Percentiles rank a stretch among this genome's conserved stretches.
Conservation (phyloP, 164 flowering plant species). For the Nelumbo lutea region DNA sequence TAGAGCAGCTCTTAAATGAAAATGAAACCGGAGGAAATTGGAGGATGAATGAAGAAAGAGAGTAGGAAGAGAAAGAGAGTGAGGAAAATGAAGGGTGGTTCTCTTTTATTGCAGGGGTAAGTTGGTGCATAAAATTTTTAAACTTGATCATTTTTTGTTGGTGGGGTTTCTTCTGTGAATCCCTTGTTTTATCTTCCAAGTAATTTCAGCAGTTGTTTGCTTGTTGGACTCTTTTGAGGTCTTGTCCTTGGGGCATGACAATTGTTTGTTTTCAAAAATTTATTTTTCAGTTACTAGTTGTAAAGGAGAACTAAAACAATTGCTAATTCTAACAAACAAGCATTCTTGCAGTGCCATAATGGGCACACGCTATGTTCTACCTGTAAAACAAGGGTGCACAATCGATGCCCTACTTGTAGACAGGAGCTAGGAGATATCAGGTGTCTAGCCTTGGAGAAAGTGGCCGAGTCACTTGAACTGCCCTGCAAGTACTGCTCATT, state of each 20-base stretch:
- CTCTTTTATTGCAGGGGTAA: too few relatives aligned
- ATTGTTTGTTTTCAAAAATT: neutral
- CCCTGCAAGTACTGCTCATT: constrained; percentile 44
- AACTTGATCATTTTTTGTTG: too few relatives aligned
- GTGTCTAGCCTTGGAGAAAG: constrained; percentile 55
- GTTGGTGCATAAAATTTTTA: too few relatives aligned
- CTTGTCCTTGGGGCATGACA: neutral
- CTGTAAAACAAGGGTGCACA: constrained; percentile 53
- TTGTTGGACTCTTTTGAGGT: neutral
- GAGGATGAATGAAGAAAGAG: too few relatives aligned
- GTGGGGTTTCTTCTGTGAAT: too few relatives aligned
- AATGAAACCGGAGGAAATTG: too few relatives aligned
- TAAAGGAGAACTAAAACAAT: neutral
- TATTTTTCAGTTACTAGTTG: neutral
- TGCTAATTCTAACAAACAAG: neutral
- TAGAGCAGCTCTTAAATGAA: too few relatives aligned
- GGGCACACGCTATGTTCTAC: constrained; percentile 60
- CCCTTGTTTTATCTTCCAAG: too few relatives aligned
- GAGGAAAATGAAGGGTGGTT: too few relatives aligned
- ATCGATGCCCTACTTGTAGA: constrained; percentile 60
- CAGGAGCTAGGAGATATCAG: constrained; percentile 66
- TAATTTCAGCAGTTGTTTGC: neutral
- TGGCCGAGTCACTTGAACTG: constrained; percentile 51
- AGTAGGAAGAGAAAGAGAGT: too few relatives aligned
- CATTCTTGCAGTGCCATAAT: constrained; percentile 48